phyloP scores from a whole-genome alignment of 2,329 filamentous ascomycete species.

The Fusarium cicatricum region DNA sequence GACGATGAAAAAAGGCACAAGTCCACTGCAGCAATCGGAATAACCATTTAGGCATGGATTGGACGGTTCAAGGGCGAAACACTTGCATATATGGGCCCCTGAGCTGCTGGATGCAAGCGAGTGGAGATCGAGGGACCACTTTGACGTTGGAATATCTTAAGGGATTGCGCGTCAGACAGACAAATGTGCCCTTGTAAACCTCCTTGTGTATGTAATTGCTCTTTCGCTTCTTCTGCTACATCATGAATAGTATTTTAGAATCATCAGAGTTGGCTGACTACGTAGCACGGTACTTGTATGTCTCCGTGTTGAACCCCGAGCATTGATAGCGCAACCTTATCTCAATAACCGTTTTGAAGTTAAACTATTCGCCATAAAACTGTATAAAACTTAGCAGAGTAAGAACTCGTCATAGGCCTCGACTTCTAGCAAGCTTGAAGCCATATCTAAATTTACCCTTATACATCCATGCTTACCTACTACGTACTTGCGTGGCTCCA shows the following conservation, averaged over 20 bases:
- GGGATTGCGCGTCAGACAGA: background rate
- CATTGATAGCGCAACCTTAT: too few species aligned
- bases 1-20: background rate
- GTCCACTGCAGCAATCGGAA: background rate
- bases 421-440: background rate
- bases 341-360: too few species aligned
- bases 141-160: background rate
- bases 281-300: too few species aligned
- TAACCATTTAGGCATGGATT: constrained; percentile 10
- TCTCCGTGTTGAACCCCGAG: too few species aligned
- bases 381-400: too few species aligned
- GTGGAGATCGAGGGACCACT: constrained; percentile 1
- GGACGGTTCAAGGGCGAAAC: background rate
- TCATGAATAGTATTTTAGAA: too few species aligned
- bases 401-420: too few species aligned
- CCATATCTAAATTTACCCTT: background rate
- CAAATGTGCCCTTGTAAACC: background rate
- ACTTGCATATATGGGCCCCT: background rate
- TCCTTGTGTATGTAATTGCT: too few species aligned
- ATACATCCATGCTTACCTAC: background rate
- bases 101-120: background rate
- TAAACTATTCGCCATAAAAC: too few species aligned
- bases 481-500: background rate
- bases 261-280: background rate
- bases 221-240: too few species aligned